phyloP scores from a whole-genome alignment of 345 rosid species.

The Syzygium grande region DNA sequence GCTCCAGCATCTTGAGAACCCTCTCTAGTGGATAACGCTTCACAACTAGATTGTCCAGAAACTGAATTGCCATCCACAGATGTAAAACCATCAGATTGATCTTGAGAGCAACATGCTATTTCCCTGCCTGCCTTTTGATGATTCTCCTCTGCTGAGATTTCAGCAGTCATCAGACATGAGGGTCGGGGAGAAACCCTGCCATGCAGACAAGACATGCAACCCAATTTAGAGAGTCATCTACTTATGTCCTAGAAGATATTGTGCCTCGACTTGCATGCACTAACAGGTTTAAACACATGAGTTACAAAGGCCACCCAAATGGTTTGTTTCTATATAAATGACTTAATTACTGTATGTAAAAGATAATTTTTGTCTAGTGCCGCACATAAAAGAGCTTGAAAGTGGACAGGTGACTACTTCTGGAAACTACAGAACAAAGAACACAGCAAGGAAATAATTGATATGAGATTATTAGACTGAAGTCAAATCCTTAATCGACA shows the following conservation, averaged over 20 bases:
- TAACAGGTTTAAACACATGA: neutral
- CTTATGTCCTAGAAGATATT: neutral
- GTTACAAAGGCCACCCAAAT: neutral
- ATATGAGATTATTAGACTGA: neutral
- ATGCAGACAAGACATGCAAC: slow-evolving; percentile 1
- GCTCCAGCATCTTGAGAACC: neutral
- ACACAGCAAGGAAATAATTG: neutral
- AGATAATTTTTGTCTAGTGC: neutral
- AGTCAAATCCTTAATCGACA: neutral
- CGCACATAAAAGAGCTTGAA: neutral
- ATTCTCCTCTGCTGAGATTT: slow-evolving; percentile 23
- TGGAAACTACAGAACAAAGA: neutral
- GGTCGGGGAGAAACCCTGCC: slow-evolving; percentile 54
- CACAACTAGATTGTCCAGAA: slow-evolving; percentile 14
- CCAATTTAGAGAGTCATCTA: neutral
- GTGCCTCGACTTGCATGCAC: neutral
- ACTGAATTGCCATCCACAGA: slow-evolving; percentile 4
- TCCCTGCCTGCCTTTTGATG: slow-evolving; percentile 14
- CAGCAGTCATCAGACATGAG: slow-evolving; percentile 32
- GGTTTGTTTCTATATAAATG: neutral
- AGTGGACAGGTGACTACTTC: neutral
- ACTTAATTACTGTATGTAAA: neutral
- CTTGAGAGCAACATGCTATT: slow-evolving; percentile 14
- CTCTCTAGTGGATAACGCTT: neutral
- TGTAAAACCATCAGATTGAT: slow-evolving; percentile 11